phyloP scores from a whole-genome alignment of 495 filamentous ascomycete genomes.

The Pyrenula massariospora region DNA sequence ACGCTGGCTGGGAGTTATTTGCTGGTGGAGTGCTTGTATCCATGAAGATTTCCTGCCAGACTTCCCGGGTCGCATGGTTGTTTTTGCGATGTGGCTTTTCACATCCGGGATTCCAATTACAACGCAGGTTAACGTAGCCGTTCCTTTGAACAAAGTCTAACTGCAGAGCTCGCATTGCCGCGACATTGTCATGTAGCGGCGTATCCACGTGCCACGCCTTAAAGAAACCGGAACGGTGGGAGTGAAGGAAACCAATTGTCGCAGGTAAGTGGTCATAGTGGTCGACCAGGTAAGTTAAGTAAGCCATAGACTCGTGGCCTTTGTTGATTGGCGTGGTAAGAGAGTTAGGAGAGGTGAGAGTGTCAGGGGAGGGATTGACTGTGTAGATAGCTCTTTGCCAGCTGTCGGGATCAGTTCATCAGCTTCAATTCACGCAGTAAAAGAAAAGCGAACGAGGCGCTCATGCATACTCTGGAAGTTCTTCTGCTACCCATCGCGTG shows the following conservation, averaged over 20 bases:
- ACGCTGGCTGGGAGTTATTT: constrained; percentile 17
- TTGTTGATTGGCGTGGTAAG: constrained; percentile 32
- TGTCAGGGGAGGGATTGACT: constrained; percentile 25
- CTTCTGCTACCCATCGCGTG: constrained; percentile 26
- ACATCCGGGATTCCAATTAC: constrained; percentile 27
- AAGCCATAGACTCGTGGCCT: constrained; percentile 33
- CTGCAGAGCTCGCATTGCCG: constrained; percentile 26
- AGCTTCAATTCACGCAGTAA: constrained; percentile 5
- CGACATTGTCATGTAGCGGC: constrained; percentile 30
- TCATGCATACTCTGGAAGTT: constrained; percentile 26
- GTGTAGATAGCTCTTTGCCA: constrained; percentile 35
- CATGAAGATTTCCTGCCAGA: constrained; percentile 31
- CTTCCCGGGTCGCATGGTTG: constrained; percentile 9
- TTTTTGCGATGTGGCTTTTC: constrained; percentile 15
- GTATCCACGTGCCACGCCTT: constrained; percentile 35
- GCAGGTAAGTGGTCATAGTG: constrained; percentile 32
- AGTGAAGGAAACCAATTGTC: constrained; percentile 30
- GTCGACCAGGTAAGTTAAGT: constrained; percentile 35
- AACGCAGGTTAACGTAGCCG: constrained; percentile 31
- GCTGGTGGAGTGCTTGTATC: not conserved
- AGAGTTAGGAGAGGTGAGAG: constrained; percentile 1
- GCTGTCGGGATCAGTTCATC: constrained; percentile 12
- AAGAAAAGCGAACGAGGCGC: not conserved
- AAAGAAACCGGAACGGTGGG: constrained; percentile 26
- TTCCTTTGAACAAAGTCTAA: constrained; percentile 21